Base-by-base conservation (phyloP, 768 basidiomycete species). In the Rhodotorula diobovata region DNA sequence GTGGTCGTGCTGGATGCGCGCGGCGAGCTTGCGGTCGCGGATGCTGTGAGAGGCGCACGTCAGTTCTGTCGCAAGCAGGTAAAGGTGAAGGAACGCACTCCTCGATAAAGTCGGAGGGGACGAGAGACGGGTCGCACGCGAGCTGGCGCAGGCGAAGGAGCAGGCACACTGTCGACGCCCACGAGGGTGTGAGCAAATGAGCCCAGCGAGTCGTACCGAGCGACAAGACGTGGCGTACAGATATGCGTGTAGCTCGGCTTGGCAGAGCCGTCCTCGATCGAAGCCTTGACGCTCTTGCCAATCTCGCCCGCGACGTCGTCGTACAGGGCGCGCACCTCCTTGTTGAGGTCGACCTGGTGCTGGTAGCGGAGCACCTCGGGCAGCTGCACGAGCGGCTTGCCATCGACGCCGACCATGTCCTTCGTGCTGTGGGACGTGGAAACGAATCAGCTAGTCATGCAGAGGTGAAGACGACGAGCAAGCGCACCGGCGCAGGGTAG, bases 61-160 rank as follows among this genome's bases (percentile, higher is more conserved):
- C 21, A 56, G 61, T 11, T 12, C 32, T 10, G 4, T 11, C 3
- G 23, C 32, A 12, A 20, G 15, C 1, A 41, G 8, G 51, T 46
- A 16, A n/a, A 14, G 62, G 30, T 8, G n/a, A 30, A 8, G n/a
- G 20, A 28, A 32, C 61, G 41, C 5, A 71, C 73, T 62, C 61
- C 5, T 89, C 86, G 20, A 91, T 78, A 76, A 91, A 93, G 70
- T 86, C 83, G 15, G 81, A 72, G 9, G 91, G 91, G 60, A 91
- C 81, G 35, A 94, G 83, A 3, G 86, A 86, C 0, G 91, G 89
- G 77, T 93, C 90, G 35, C 92, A 84, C 28, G 85, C 88, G 30
- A 93, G 81, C 80, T 94, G 92, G 41, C 91, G 86, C 79, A 94
- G 83, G 28, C 92, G 88, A n/a, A 93, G 84, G 84, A 93, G 87